phyloP scores from a whole-genome alignment of 176 grass and related monocot genomes.

The Tillandsia fasciculata region DNA sequence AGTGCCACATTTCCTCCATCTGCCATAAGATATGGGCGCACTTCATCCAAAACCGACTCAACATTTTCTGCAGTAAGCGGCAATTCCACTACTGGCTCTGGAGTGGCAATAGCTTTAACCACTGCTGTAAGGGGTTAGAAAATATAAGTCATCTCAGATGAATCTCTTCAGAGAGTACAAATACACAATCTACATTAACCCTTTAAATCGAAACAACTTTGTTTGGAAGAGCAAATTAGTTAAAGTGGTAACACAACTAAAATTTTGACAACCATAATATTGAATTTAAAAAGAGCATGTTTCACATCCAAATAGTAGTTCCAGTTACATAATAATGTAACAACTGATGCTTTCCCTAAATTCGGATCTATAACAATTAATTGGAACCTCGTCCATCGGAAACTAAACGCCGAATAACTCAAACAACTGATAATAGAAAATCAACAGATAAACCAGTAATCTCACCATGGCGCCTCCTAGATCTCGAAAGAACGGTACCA shows the following conservation, averaged over 20 bases:
- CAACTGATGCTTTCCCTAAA: too few relatives aligned
- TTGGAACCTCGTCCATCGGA: too few relatives aligned
- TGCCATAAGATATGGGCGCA: conserved; percentile 90
- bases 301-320: too few relatives aligned
- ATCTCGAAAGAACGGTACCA: conserved; percentile 11
- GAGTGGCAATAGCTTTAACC: conserved; percentile 59
- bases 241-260: too few relatives aligned
- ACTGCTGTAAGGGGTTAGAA: conserved; percentile 27
- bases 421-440: neutral
- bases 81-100: conserved; percentile 42
- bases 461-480: conserved; percentile 11
- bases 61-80: conserved; percentile 89
- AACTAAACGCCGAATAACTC: neutral
- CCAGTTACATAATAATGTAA: too few relatives aligned
- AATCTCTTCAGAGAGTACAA: neutral
- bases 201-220: too few relatives aligned
- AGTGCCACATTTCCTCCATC: conserved; percentile 88
- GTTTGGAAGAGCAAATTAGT: too few relatives aligned
- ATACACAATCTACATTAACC: neutral
- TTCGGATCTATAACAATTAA: too few relatives aligned
- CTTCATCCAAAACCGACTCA: conserved; percentile 83
- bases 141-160: neutral
- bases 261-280: too few relatives aligned
- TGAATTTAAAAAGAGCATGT: too few relatives aligned
- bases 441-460: neutral